phyloP scores from a whole-genome alignment of 208 protist species.

The Trypanosoma vivax region DNA sequence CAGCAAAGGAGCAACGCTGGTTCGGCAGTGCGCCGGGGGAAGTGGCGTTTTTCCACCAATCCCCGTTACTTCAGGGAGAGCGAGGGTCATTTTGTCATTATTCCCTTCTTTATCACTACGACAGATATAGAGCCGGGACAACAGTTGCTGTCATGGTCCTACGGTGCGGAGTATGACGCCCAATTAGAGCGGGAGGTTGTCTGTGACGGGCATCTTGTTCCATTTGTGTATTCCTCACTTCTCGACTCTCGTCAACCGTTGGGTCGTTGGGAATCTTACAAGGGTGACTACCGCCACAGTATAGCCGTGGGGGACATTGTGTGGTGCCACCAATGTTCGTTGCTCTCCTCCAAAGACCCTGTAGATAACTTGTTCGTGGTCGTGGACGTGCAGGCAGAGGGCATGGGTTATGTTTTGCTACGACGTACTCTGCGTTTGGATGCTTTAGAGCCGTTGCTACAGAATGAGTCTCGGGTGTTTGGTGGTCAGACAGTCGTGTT shows the following conservation, averaged over 20 bases:
- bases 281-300: constrained; percentile 72
- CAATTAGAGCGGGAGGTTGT: constrained; percentile 70
- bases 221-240: constrained; percentile 50
- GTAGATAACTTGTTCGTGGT: constrained; percentile 62
- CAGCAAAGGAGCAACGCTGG: background rate
- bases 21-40: constrained; percentile 5
- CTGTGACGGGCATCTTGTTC: constrained; percentile 51
- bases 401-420: constrained; percentile 47
- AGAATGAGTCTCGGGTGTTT: background rate
- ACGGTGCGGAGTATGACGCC: constrained; percentile 85
- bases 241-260: constrained; percentile 31
- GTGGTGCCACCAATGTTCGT: constrained; percentile 48
- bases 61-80: constrained; percentile 46
- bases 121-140: constrained; percentile 60
- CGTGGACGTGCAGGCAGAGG: constrained; percentile 25
- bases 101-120: constrained; percentile 78
- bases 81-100: constrained; percentile 55
- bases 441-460: constrained; percentile 10
- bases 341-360: background rate
- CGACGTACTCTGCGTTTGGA: constrained; percentile 22
- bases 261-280: constrained; percentile 56
- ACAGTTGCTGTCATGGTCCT: constrained; percentile 77
- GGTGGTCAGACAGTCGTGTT: constrained; percentile 10
- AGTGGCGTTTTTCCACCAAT: constrained; percentile 11
- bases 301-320: constrained; percentile 66